Evolutionary conservation across 169 alveolate genomes (phyloP), one percentile per base, ranked within the genome.

Genomic region (Plasmodium gallinaceum): DNA sequence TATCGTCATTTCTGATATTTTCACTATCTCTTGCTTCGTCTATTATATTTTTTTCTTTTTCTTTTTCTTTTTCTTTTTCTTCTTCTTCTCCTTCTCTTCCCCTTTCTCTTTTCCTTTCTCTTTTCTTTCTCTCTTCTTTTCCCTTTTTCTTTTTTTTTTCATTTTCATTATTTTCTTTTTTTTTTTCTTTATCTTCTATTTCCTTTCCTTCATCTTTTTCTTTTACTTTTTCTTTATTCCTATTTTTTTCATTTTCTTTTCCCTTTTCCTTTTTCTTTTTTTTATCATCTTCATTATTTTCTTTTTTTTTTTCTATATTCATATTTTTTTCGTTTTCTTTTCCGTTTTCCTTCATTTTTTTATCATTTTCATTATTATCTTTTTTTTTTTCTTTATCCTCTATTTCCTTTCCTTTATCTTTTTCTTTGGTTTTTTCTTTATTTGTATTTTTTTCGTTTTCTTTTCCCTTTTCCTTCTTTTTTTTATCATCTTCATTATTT

Each of bases 101-200:
- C 0, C 8, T 24, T 20, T 61, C 43, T 54, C 14, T 22, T 22
- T n/a, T 5, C 7, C 14, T 54, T 12, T 54, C 24, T 18, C 7
- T 43, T 54, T 39, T 61, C 8, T 39, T 73, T 45, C 24, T 43
- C 16, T 45, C 32, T 22, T 57, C 26, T 73, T 73, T 26, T 52
- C 43, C 48, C 12, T 10, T 20, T 71, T 22, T 24, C 46, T 26
- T 20, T 51, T 51, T 42, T 39, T 7, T 20, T 14, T 61, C 26
- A 46, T 71, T 43, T 39, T 20, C 16, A 37, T 71, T 71, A 9
- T 22, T 20, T 46, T 71, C 66, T 9, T 20, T 51, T 48, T 71
- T 48, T 22, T 48, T 48, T 51, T 71, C 66, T 14, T 71, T 42
- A 18, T 46, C 66, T 20, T 71, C n/a, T 51, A 12, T 24, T 7